These are phyloP conservation scores for Rehmannia glutinosa DNA, from an alignment of 257 asterid genomes.

Conservation along the genomic window DNA sequence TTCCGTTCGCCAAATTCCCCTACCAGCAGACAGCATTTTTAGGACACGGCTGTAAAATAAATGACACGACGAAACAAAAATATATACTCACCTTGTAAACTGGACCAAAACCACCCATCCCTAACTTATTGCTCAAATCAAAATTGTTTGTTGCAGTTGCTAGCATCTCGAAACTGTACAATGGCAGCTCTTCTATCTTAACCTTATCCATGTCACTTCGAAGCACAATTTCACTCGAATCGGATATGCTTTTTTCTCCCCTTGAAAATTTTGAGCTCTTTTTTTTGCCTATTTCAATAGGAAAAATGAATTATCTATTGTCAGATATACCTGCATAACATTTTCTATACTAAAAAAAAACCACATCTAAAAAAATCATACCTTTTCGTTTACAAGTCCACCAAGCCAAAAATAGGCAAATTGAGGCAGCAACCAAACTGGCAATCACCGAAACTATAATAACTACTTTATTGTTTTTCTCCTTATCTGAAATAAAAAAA, in stretches of 20 bases:
- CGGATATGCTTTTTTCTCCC: neutral
- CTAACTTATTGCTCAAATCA: conserved; percentile 20
- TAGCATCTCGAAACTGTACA: conserved; percentile 24
- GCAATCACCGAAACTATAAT: conserved; percentile 1
- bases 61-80: too few relatives aligned
- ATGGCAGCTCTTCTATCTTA: conserved; percentile 35
- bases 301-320: neutral
- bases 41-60: neutral
- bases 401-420: conserved; percentile 19
- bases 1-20: conserved; percentile 33
- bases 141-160: conserved; percentile 31
- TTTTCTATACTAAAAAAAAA: too few relatives aligned
- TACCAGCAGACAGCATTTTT: neutral
- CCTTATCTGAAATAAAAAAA: conserved; percentile 16
- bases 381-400: conserved; percentile 23
- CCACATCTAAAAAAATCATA: neutral
- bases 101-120: conserved; percentile 46
- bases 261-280: neutral
- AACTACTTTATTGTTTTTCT: conserved; percentile 5
- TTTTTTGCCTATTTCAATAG: conserved; percentile 3
- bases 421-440: conserved; percentile 3
- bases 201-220: conserved; percentile 17
- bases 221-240: conserved; percentile 14
- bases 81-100: conserved; percentile 26
- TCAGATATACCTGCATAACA: too few relatives aligned